A percentile compares a stretch with the other conserved stretches of the same genome.
phyloP scores from a whole-genome alignment of 148 eudicot genomes.

The Rhododendron williamsianum region DNA sequence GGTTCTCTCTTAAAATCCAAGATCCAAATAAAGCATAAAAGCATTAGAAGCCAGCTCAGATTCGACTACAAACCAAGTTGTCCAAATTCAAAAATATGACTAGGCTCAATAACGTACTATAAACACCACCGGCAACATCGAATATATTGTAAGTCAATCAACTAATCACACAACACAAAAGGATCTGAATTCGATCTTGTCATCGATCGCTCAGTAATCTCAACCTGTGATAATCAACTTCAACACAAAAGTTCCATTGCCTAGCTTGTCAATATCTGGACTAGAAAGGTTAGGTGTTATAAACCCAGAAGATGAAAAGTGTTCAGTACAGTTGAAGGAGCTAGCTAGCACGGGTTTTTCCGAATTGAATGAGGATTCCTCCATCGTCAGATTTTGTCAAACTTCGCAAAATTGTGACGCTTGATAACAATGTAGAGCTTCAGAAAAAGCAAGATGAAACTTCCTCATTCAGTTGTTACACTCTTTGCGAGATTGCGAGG shows the following conservation, averaged over 20 bases:
- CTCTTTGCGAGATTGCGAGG: conserved; percentile 97
- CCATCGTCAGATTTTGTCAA: not conserved
- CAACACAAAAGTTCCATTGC: not conserved
- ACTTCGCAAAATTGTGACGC: not conserved
- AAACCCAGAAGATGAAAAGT: not conserved
- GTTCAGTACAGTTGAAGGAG: not conserved
- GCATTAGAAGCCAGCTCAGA: not conserved
- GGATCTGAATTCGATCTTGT: not conserved
- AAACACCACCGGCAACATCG: not conserved
- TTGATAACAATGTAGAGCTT: not conserved
- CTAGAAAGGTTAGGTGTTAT: not conserved
- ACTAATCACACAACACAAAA: not conserved
- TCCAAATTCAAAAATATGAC: not conserved
- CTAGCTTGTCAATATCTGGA: not conserved
- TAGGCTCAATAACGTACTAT: not conserved
- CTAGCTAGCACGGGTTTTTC: not conserved
- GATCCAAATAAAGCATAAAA: not conserved
- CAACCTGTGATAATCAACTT: not conserved
- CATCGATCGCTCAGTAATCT: not conserved
- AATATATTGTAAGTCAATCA: not conserved
- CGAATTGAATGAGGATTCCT: not conserved
- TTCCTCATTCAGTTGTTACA: conserved; percentile 78
- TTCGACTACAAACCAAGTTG: not conserved
- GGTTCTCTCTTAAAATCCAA: not conserved
- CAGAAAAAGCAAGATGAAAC: not conserved